Evolutionary conservation across 495 filamentous ascomycete species (phyloP).

Genomic region (Podospora didyma): DNA sequence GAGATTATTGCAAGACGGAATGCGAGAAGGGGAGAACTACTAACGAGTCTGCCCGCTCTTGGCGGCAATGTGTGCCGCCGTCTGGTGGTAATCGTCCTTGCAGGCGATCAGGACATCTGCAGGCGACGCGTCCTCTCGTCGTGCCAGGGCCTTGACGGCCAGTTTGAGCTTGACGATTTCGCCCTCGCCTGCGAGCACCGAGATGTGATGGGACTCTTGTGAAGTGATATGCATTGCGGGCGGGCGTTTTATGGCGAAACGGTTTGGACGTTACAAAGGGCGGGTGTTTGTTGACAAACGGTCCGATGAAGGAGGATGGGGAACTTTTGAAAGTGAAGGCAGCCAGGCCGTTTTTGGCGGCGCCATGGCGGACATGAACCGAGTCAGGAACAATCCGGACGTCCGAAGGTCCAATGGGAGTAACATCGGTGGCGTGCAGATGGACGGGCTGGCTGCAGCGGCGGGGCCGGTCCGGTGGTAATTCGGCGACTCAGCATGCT

Average conservation of each 20-base stretch:
- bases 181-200: constrained; percentile 24
- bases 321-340: background rate
- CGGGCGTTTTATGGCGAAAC: background rate
- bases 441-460: background rate
- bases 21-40: background rate
- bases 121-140: constrained; percentile 13
- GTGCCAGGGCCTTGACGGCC: constrained; percentile 17
- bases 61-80: constrained; percentile 28
- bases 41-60: constrained; percentile 21
- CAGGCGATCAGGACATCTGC: constrained; percentile 22
- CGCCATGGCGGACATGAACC: background rate
- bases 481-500: background rate
- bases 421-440: background rate
- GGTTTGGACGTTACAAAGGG: background rate
- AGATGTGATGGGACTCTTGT: constrained; percentile 21
- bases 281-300: background rate
- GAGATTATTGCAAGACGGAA: too few species aligned
- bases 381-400: background rate
- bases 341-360: background rate
- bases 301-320: background rate
- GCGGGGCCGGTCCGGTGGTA: background rate
- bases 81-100: constrained; percentile 30
- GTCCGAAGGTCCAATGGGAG: background rate
- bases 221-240: constrained; percentile 18
- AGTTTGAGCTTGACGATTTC: constrained; percentile 13